Conservation (phyloP, 176 grass and related monocot genomes). For the Aegilops tauschii region DNA sequence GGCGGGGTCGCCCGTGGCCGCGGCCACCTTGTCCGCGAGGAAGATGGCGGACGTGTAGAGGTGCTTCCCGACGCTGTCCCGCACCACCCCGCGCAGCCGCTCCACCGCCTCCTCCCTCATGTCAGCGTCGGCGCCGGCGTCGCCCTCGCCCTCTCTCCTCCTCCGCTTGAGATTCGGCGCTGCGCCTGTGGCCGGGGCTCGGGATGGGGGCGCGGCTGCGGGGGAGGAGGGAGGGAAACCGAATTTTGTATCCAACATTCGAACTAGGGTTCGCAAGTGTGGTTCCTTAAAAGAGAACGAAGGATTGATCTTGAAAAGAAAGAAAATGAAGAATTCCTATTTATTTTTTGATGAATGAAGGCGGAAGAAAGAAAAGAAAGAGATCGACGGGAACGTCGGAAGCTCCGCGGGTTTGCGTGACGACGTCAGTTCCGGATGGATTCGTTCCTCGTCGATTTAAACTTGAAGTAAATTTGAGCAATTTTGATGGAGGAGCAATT, state of each 20-base stretch:
- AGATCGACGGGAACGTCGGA: not conserved
- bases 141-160: conserved; percentile 29
- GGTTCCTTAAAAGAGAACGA: not conserved
- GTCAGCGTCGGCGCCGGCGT: not conserved
- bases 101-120: conserved; percentile 90
- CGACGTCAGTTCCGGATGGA: not conserved
- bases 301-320: not conserved
- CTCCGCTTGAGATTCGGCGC: conserved; percentile 35
- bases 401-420: not conserved
- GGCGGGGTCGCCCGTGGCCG: conserved; percentile 61
- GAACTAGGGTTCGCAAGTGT: conserved; percentile 46
- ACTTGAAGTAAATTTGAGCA: too few species aligned
- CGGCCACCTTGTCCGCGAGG: conserved; percentile 88
- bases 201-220: not conserved
- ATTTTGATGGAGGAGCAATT: not conserved
- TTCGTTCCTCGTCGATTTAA: not conserved
- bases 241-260: conserved; percentile 43
- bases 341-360: not conserved
- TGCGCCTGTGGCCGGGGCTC: not conserved
- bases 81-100: conserved; percentile 74
- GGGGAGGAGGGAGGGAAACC: conserved; percentile 45
- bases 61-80: conserved; percentile 92
- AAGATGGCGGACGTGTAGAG: conserved; percentile 84
- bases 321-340: not conserved
- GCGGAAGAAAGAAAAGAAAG: not conserved